phyloP scores from a whole-genome alignment of 495 filamentous ascomycete species.

The Pseudevernia furfuracea region DNA sequence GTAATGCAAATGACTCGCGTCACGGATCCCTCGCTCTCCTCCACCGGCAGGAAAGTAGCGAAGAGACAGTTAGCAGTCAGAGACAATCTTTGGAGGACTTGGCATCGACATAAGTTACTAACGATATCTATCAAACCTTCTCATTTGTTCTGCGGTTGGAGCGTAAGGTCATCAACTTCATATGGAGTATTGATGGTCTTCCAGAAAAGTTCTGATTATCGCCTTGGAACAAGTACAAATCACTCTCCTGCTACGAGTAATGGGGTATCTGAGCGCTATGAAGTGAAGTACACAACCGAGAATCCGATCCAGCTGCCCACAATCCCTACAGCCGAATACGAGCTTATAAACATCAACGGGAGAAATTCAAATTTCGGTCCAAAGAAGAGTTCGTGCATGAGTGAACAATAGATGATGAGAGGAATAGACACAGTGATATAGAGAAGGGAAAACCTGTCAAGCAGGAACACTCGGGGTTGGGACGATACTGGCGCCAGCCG shows the following conservation, averaged over 20 bases:
- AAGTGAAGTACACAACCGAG: constrained; percentile 83
- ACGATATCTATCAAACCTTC: neutral
- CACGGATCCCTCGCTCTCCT: neutral
- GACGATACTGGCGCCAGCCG: constrained; percentile 72
- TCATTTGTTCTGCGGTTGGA: neutral
- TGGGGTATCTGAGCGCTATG: constrained; percentile 36
- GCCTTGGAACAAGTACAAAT: neutral
- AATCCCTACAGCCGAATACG: constrained; percentile 90
- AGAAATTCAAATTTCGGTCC: constrained; percentile 81
- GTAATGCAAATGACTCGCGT: neutral
- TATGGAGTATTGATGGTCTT: neutral
- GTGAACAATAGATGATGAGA: constrained; percentile 78
- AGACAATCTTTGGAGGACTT: neutral
- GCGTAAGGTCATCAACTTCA: neutral
- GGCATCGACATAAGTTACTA: neutral
- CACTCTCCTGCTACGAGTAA: neutral
- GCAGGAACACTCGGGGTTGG: constrained; percentile 68
- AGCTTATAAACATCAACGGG: constrained; percentile 93
- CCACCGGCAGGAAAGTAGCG: neutral
- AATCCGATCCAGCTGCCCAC: constrained; percentile 96
- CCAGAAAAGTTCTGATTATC: neutral
- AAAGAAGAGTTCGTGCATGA: constrained; percentile 75
- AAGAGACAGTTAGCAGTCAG: neutral
- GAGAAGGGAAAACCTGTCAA: constrained; percentile 81
- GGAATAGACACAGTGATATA: constrained; percentile 86